Conservation (phyloP, 2,329 filamentous ascomycete species). For the Microdochium bolleyi region DNA sequence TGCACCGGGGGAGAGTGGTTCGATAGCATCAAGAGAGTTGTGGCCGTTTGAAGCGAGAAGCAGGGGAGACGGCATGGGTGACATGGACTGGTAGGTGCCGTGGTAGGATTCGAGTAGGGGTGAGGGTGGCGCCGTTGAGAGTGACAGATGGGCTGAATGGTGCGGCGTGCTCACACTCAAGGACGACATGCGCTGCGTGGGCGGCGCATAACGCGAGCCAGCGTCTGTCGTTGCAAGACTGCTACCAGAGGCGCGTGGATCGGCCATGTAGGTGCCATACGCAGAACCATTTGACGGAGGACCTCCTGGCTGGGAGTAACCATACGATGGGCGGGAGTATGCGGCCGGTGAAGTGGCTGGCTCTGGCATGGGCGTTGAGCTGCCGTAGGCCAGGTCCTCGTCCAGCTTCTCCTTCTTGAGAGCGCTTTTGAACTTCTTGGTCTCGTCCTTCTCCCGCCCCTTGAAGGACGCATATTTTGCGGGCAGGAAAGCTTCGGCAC, state of each 20-base stretch:
- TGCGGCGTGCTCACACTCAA: conserved; percentile 40
- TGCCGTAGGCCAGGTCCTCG: conserved; percentile 45
- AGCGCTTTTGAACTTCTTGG: conserved; percentile 16
- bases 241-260: not conserved
- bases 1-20: conserved; percentile 42
- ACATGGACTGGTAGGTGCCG: conserved; percentile 89
- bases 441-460: conserved; percentile 19
- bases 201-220: conserved; percentile 35
- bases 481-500: conserved; percentile 19
- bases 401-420: conserved; percentile 25
- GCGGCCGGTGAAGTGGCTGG: conserved; percentile 4
- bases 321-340: not conserved
- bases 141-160: conserved; percentile 30
- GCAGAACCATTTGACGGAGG: not conserved
- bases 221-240: not conserved
- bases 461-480: conserved; percentile 18
- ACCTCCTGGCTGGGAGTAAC: not conserved
- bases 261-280: not conserved
- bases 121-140: conserved; percentile 61
- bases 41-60: conserved; percentile 47
- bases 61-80: conserved; percentile 84
- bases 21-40: conserved; percentile 25
- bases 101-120: conserved; percentile 88
- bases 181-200: conserved; percentile 41
- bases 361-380: conserved; percentile 3